Conservation (phyloP, 768 basidiomycete genomes). For the Calvatia gigantea region DNA sequence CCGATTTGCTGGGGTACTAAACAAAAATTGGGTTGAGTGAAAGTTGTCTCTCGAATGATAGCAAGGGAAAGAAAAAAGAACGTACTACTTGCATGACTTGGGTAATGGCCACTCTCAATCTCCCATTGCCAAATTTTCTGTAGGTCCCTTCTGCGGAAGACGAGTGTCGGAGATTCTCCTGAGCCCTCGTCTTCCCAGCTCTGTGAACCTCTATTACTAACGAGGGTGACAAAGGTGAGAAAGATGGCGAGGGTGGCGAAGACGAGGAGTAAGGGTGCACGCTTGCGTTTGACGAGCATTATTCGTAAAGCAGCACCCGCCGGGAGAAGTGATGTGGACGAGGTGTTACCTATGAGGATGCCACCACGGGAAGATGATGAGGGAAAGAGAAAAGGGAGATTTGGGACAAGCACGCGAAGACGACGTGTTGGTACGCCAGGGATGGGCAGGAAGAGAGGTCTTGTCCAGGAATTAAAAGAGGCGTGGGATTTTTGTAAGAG, state of each 20-base stretch:
- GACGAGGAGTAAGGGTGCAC: constrained; percentile 52
- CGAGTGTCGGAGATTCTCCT: constrained; percentile 61
- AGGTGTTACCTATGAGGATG: constrained; percentile 4
- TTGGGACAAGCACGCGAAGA: constrained; percentile 56
- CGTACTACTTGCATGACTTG: constrained; percentile 68
- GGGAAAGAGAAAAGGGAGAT: constrained; percentile 42
- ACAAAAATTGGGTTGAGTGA: neutral
- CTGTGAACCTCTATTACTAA: constrained; percentile 13
- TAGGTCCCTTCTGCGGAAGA: constrained; percentile 66
- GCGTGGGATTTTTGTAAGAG: constrained; percentile 28
- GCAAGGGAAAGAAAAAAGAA: constrained; percentile 11
- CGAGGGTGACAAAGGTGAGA: constrained; percentile 34
- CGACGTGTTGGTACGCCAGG: constrained; percentile 56
- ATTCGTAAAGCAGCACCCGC: constrained; percentile 34
- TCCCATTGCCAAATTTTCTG: constrained; percentile 94
- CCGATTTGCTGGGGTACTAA: constrained; percentile 66
- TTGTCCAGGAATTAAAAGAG: constrained; percentile 40
- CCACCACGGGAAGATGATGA: neutral
- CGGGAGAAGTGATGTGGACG: neutral
- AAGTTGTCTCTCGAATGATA: neutral
- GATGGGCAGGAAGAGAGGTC: constrained; percentile 54
- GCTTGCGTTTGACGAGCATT: constrained; percentile 35
- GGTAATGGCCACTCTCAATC: constrained; percentile 85
- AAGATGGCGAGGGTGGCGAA: constrained; percentile 49
- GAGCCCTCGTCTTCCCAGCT: constrained; percentile 28